phyloP scores from a whole-genome alignment of 2,329 filamentous ascomycete genomes.

The Fusarium camptoceras region DNA sequence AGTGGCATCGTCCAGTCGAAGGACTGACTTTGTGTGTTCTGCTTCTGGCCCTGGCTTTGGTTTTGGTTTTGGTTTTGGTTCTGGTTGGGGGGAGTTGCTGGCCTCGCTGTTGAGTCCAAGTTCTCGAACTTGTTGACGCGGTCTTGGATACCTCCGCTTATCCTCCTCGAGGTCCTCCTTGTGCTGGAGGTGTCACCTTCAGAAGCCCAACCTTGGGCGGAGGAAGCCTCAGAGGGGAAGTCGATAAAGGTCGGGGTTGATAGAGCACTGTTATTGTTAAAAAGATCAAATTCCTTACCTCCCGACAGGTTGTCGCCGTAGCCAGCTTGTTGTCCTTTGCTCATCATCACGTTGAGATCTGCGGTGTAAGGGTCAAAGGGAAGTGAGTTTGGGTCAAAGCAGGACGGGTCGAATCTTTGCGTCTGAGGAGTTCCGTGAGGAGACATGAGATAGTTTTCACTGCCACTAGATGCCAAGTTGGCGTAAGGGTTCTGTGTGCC shows the following conservation, averaged over 20 bases:
- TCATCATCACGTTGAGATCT: slow-evolving; percentile 59
- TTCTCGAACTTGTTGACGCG: slow-evolving; percentile 70
- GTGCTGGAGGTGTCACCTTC: slow-evolving; percentile 60
- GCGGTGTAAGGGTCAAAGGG: slow-evolving; percentile 61
- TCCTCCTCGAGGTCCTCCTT: slow-evolving; percentile 58
- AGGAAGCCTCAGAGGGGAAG: slow-evolving; percentile 62
- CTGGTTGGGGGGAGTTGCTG: slow-evolving; percentile 72
- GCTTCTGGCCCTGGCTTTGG: slow-evolving; percentile 56
- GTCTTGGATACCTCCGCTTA: slow-evolving; percentile 72
- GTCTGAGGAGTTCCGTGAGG: slow-evolving; percentile 66
- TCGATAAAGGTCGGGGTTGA: slow-evolving; percentile 64
- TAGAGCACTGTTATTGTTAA: slow-evolving; percentile 58
- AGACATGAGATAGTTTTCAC: slow-evolving; percentile 69
- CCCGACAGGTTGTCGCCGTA: slow-evolving; percentile 57
- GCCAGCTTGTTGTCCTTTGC: slow-evolving; percentile 61
- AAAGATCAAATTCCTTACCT: slow-evolving; percentile 64
- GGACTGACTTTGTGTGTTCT: slow-evolving; percentile 69
- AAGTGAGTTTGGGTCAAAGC: slow-evolving; percentile 58
- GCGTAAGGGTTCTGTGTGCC: slow-evolving; percentile 61
- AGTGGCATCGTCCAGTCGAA: slow-evolving; percentile 11
- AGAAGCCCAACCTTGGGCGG: slow-evolving; percentile 62
- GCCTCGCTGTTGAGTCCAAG: slow-evolving; percentile 64
- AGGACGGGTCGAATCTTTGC: slow-evolving; percentile 63
- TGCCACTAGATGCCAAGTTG: slow-evolving; percentile 51
- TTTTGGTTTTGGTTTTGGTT: slow-evolving; percentile 62